These are phyloP conservation scores for Suillus placidus DNA, from an alignment of 768 basidiomycete genomes.

Conservation along the genomic window DNA sequence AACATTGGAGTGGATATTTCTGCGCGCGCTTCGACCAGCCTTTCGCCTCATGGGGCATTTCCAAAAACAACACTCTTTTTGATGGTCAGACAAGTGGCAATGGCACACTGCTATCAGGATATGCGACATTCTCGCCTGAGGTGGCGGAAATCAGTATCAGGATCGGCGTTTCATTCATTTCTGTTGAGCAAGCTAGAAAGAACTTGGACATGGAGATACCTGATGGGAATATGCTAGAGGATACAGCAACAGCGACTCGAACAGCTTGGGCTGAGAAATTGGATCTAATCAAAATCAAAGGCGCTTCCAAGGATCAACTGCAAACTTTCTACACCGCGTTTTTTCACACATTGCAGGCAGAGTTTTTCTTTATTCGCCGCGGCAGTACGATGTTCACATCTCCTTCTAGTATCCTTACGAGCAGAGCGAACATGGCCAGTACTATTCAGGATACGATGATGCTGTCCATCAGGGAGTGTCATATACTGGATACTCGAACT, in stretches of 20 bases:
- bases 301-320: constrained; percentile 50
- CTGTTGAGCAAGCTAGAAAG: constrained; percentile 60
- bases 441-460: constrained; percentile 81
- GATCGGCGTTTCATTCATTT: constrained; percentile 76
- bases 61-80: constrained; percentile 45
- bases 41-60: constrained; percentile 50
- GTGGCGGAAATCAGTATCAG: constrained; percentile 50
- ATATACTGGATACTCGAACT: constrained; percentile 81
- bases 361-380: constrained; percentile 2
- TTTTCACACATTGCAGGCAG: constrained; percentile 63
- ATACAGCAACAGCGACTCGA: constrained; percentile 51
- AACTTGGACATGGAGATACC: constrained; percentile 55
- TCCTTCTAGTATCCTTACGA: constrained; percentile 72
- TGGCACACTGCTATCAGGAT: constrained; percentile 55
- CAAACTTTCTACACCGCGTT: constrained; percentile 62
- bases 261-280: constrained; percentile 61
- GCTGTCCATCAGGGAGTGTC: constrained; percentile 63
- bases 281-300: constrained; percentile 50
- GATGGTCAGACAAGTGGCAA: constrained; percentile 32
- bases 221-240: constrained; percentile 49
- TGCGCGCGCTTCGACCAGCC: constrained; percentile 58
- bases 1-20: constrained; percentile 48
- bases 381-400: constrained; percentile 5
- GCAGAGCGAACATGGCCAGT: constrained; percentile 62
- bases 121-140: constrained; percentile 44